These are phyloP conservation scores for Blastocystis sp. DNA, from an alignment of 352 stramenopile genomes.

Conservation along the genomic window DNA sequence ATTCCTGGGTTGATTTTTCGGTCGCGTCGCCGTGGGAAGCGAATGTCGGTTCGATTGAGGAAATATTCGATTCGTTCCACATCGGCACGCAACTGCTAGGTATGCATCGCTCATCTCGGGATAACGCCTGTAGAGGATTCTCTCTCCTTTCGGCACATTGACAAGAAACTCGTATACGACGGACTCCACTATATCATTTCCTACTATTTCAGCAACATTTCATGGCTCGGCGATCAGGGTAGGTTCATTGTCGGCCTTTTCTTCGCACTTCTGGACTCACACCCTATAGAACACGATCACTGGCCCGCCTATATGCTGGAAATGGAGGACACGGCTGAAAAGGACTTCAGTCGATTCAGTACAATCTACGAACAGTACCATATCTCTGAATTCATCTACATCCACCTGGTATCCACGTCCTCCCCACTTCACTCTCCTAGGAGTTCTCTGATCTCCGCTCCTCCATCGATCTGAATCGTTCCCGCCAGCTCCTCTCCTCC, in stretches of 20 bases:
- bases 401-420: constrained; percentile 32
- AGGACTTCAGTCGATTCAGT: not conserved
- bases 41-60: constrained; percentile 35
- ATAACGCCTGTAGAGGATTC: not conserved
- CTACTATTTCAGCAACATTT: constrained; percentile 39
- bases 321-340: constrained; percentile 7
- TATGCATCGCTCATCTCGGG: not conserved
- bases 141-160: not conserved
- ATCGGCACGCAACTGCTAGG: constrained; percentile 23
- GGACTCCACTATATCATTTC: constrained; percentile 57
- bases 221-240: not conserved
- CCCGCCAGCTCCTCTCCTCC: constrained; percentile 27
- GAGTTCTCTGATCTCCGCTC: constrained; percentile 27
- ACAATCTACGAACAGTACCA: constrained; percentile 16
- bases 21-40: constrained; percentile 57
- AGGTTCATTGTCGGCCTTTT: not conserved
- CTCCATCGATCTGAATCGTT: constrained; percentile 43
- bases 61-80: constrained; percentile 40
- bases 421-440: not conserved
- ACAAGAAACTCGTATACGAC: constrained; percentile 32
- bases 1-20: constrained; percentile 62
- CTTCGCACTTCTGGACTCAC: not conserved
- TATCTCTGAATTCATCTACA: constrained; percentile 64
- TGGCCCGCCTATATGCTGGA: constrained; percentile 57
- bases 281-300: constrained; percentile 3